These are phyloP conservation scores for Neocatenulostroma microsporum DNA, from an alignment of 2,329 filamentous ascomycete species.

Conservation along the genomic window DNA sequence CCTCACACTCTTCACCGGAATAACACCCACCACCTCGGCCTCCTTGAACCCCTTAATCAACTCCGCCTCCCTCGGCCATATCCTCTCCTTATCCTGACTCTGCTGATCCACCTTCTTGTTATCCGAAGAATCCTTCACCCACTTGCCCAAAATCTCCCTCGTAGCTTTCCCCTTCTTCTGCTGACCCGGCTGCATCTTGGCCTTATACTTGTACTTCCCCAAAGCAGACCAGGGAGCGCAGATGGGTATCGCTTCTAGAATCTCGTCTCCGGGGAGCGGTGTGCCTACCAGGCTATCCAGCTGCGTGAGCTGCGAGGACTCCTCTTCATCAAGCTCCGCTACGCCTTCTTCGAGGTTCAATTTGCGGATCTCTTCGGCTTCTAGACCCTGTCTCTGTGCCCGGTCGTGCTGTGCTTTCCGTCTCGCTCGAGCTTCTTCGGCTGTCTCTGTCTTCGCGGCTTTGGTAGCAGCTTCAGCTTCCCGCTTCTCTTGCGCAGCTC, in stretches of 20 bases:
- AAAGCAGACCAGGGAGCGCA: conserved; percentile 58
- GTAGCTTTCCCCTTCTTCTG: conserved; percentile 93
- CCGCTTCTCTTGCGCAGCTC: conserved; percentile 57
- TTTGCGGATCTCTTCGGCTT: conserved; percentile 62
- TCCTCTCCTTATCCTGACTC: conserved; percentile 55
- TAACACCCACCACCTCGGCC: conserved; percentile 69
- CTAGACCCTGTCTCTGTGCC: conserved; percentile 65
- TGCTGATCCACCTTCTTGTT: conserved; percentile 37
- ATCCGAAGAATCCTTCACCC: conserved; percentile 59
- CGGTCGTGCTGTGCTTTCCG: conserved; percentile 72
- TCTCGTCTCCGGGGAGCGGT: conserved; percentile 73
- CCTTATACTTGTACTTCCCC: conserved; percentile 79
- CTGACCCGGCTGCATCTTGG: conserved; percentile 82
- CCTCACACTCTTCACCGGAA: conserved; percentile 72
- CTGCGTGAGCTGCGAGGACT: conserved; percentile 39
- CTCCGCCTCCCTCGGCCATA: conserved; percentile 83
- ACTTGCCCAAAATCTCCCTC: conserved; percentile 77
- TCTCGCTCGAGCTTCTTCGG: conserved; percentile 61
- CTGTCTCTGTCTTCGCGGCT: conserved; percentile 56
- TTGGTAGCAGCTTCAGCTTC: conserved; percentile 54
- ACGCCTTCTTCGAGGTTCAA: conserved; percentile 52
- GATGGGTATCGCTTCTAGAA: conserved; percentile 57
- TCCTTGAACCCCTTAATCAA: conserved; percentile 72
- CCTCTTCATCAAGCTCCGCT: conserved; percentile 26
- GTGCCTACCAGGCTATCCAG: conserved; percentile 70